Base-by-base conservation (phyloP, 371 early-diverging fungal species). In the Neoconidiobolus thromboides region DNA sequence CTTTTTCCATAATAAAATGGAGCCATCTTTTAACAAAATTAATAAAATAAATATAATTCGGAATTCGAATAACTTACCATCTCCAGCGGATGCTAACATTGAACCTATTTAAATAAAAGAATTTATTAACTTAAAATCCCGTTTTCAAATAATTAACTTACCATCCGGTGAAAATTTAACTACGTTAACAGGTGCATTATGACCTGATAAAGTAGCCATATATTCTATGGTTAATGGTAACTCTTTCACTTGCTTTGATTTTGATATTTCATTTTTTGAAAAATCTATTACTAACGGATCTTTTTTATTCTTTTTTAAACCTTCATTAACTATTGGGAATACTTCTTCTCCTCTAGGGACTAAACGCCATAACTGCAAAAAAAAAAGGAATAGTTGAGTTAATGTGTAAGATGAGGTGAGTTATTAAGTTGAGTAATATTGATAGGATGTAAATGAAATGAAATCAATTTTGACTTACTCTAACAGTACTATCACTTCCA, bases 121-220 rank as follows among this genome's bases (percentile, higher is more conserved):
- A 43, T 36, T 26, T 44, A 4, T 26, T 7, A 36, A n/a, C 37
- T 10, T 40, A 36, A 10, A 10, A 6, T 14, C 6, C 42, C 9
- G 60, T 10, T 43, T 4, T 44, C 37, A 26, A 50, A 63, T 46
- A 41, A 37, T 5, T 43, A 61, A 56, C 58, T 61, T 69, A 63
- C 86, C 83, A 58, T 69, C 67, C 0, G 94, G 94, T 12, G 86
- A 82, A 66, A 90, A 96, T n/a, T 93, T 81, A 0, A 96, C 94
- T 36, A 85, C 85, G 65, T 96, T 96, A 48, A 96, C 96, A 1
- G 89, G 86, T 2, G 82, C 85, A 0, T 85, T 76, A 67, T 96
- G 96, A 14, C 90, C 76, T 53, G 80, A 77, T 48, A 96, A 71
- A 58, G 83, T 88, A 37, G 94, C 82, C 3, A 87, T 65, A 63